Evolutionary conservation across 2,329 filamentous ascomycete species (phyloP).

Genomic region (Pyrenophora tritici-repentis): DNA sequence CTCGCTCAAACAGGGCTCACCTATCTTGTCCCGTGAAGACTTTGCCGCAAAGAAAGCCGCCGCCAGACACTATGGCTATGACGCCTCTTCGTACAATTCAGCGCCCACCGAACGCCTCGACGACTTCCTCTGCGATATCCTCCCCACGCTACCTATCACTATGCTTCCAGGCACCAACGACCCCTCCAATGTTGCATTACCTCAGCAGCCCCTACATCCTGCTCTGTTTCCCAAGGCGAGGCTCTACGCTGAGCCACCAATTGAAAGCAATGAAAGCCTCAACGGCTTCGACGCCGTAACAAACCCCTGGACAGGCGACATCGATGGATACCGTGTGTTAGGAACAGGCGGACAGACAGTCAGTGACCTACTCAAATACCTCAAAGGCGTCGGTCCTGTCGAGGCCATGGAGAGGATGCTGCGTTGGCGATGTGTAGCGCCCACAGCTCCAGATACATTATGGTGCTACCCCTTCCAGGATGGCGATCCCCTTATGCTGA

Average conservation of each 20-base stretch:
- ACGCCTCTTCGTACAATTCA: constrained; percentile 84
- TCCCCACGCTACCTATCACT: constrained; percentile 87
- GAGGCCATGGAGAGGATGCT: constrained; percentile 95
- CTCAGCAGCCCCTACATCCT: constrained; percentile 89
- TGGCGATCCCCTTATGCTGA: constrained; percentile 86
- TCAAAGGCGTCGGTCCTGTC: constrained; percentile 75
- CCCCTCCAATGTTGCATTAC: constrained; percentile 85
- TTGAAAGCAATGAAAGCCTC: constrained; percentile 46
- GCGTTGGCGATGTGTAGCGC: constrained; percentile 86
- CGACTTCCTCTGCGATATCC: constrained; percentile 75
- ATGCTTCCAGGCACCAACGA: constrained; percentile 83
- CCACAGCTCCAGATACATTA: constrained; percentile 92
- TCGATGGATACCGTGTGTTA: constrained; percentile 87
- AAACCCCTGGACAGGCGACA: constrained; percentile 89
- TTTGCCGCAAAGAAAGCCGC: constrained; percentile 50
- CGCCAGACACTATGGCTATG: constrained; percentile 93
- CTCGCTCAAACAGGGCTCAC: constrained; percentile 65
- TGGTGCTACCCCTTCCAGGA: constrained; percentile 98
- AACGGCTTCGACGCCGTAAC: constrained; percentile 89
- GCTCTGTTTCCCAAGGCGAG: constrained; percentile 85
- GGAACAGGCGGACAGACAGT: constrained; percentile 91
- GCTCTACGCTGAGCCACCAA: constrained; percentile 64
- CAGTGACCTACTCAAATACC: constrained; percentile 90
- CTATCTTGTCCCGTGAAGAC: constrained; percentile 54
- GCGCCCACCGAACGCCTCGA: constrained; percentile 84